Conservation (phyloP, 306 rosid genomes). For the Aeschynomene evenia region DNA sequence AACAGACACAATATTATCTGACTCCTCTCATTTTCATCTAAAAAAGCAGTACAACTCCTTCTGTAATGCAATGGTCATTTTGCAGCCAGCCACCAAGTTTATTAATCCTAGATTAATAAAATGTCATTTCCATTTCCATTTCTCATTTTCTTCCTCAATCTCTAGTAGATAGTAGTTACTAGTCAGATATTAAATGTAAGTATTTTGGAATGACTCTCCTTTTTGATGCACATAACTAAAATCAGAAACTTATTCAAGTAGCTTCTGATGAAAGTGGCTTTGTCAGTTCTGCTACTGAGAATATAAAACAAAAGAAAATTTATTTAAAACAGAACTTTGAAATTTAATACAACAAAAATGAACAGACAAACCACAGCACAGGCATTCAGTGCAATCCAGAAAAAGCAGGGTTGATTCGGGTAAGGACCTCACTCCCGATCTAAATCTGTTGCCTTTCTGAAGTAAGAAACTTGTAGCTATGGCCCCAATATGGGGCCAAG, state of each 20-base stretch:
- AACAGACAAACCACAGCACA: not conserved
- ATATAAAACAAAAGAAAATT: not conserved
- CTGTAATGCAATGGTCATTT: not conserved
- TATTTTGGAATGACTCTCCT: not conserved
- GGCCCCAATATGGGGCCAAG: not conserved
- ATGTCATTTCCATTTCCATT: conserved; percentile 17
- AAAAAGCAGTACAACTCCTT: not conserved
- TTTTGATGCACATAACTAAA: not conserved
- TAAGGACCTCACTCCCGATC: conserved; percentile 7
- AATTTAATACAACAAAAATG: not conserved
- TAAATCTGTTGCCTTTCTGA: not conserved
- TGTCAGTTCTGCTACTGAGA: not conserved
- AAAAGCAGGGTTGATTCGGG: not conserved
- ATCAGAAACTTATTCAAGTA: not conserved
- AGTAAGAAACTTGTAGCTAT: not conserved
- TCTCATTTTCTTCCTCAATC: not conserved
- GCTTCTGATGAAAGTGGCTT: not conserved
- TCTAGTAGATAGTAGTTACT: not conserved
- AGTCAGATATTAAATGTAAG: not conserved
- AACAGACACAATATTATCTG: not conserved
- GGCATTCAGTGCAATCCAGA: not conserved
- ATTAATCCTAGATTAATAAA: not conserved
- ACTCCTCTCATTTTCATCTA: not conserved
- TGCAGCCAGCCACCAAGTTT: not conserved
- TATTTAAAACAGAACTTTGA: not conserved